Evolutionary conservation across 1,284 basidiomycete species (phyloP), one percentile per base, ranked within the genome.

Genomic region (Rhodotorula sp.): DNA sequence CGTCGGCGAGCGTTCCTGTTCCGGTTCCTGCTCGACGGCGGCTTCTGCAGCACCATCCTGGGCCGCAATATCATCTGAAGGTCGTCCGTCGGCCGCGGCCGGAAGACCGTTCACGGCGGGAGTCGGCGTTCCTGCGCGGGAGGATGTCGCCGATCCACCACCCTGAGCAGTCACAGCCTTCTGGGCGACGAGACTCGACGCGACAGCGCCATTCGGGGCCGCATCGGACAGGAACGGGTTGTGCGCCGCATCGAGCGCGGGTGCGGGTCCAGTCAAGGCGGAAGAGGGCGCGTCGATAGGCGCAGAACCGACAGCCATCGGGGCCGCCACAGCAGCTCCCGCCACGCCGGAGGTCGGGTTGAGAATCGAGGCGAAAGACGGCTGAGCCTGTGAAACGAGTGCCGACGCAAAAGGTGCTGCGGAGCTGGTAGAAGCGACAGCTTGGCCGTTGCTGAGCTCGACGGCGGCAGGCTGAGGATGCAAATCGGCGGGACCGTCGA

Each of bases 261-360:
- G 14, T 18, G 51, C 14, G 5, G 54, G 39, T 0, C 65, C 67
- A 14, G 29, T 29, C 46, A 69, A 59, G 61, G 63, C 68, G 5
- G 67, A 59, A 1, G 54, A 23, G 23, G 67, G 51, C 21, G 61
- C 57, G n/a, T 52, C 52, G 15, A 23, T 10, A 3, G 65, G 31
- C 10, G 51, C 46, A 5, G 67, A 69, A n/a, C 71, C 74, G 48
- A 76, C 69, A 20, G 69, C 56, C 71, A 76, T 76, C 10, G 69
- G 71, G 5, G 66, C 46, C 3, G 70, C 61, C 39, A 69, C 43
- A 14, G 51, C 39, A 1, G 39, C 59, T 29, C 6, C 39, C 7
- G 48, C 47, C 5, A 29, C 2, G 34, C 43, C 47, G 10, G 68
- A 49, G 1, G 71, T 70, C 64, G 71, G 74, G 69, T 72, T 75